Evolutionary conservation across 352 stramenopile genomes (phyloP), one percentile per base, ranked within the genome.

Genomic region (Pythium pyrilobum): DNA sequence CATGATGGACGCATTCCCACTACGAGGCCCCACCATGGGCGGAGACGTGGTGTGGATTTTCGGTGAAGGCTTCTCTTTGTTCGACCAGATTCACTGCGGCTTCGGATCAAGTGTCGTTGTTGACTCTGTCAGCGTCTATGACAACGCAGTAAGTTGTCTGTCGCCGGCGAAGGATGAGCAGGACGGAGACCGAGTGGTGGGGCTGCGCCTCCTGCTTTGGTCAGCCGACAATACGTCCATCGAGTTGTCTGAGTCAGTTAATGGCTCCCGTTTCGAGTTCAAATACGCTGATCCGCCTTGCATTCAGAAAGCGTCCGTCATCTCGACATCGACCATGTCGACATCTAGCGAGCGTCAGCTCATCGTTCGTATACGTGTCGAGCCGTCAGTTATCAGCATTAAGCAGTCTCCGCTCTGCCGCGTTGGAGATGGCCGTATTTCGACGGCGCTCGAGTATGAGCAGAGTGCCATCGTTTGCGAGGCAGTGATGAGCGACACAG

Each of bases 101-200:
- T 59, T 66, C n/a, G 58, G 50, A 18, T 39, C 38, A 5, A 25
- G 21, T 2, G 5, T 47, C 15, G 33, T 59, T 6, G 31, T 59
- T 6, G 31, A 42, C 16, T 32, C 49, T 7, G 31, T 36, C 6
- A 50, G 60, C 2, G 25, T 60, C 5, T 52, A 36, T 23, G 51
- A 59, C 11, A 59, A 65, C 31, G 50, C 29, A 3, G 8, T 65
- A 16, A 51, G 57, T 24, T 65, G 57, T 29, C 21, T 16, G 16
- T 33, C 33, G 5, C 55, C 55, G 7, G 4, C 38, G 3, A 29
- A 34, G 2, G 5, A 15, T 13, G 15, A 20, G 15, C 1, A 18
- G 7, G 29, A 21, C 21, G 15, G n/a, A n/a, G n/a, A n/a, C n/a
- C n/a, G n/a, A n/a, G n/a, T n/a, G n/a, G n/a, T n/a, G n/a, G n/a